A percentile compares a stretch with the other conserved stretches of the same genome.
These are phyloP conservation scores for Hanseniaspora vineae DNA, from an alignment of 805 yeast genomes.

Conservation along the genomic window DNA sequence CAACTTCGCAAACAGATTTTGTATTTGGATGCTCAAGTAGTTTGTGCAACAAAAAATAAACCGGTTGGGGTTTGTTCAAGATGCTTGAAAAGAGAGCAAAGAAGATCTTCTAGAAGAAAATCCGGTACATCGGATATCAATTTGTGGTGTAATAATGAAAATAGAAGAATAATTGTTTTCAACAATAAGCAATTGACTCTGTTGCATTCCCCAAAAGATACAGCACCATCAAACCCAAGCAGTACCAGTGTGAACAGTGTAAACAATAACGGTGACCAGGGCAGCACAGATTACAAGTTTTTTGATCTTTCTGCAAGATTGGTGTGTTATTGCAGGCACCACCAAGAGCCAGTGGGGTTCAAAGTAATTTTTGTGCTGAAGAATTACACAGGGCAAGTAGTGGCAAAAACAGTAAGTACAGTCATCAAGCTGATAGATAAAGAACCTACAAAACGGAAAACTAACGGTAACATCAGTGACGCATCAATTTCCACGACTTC, in stretches of 20 bases:
- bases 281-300: slow-evolving; percentile 19
- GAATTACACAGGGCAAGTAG: slow-evolving; percentile 43
- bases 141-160: slow-evolving; percentile 63
- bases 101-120: slow-evolving; percentile 87
- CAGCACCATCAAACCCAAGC: slow-evolving; percentile 45
- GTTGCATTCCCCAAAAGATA: not conserved
- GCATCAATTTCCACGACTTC: slow-evolving; percentile 4
- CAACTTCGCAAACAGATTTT: slow-evolving; percentile 42
- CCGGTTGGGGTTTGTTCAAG: slow-evolving; percentile 74
- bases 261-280: slow-evolving; percentile 1
- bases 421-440: slow-evolving; percentile 90
- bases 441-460: slow-evolving; percentile 27
- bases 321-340: slow-evolving; percentile 94
- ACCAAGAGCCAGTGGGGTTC: slow-evolving; percentile 78
- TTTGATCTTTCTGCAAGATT: slow-evolving; percentile 56
- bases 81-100: slow-evolving; percentile 85
- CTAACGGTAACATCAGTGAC: slow-evolving; percentile 2
- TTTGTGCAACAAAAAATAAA: slow-evolving; percentile 39
- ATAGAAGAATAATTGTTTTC: slow-evolving; percentile 76
- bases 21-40: slow-evolving; percentile 68
- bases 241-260: slow-evolving; percentile 8
- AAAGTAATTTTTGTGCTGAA: slow-evolving; percentile 55
- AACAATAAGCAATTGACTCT: slow-evolving; percentile 82
- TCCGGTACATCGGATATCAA: slow-evolving; percentile 60
- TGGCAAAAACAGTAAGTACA: slow-evolving; percentile 60